These are phyloP conservation scores for Vitis hybrid DNA, from an alignment of 177 flowering plant genomes.

Conservation along the genomic window DNA sequence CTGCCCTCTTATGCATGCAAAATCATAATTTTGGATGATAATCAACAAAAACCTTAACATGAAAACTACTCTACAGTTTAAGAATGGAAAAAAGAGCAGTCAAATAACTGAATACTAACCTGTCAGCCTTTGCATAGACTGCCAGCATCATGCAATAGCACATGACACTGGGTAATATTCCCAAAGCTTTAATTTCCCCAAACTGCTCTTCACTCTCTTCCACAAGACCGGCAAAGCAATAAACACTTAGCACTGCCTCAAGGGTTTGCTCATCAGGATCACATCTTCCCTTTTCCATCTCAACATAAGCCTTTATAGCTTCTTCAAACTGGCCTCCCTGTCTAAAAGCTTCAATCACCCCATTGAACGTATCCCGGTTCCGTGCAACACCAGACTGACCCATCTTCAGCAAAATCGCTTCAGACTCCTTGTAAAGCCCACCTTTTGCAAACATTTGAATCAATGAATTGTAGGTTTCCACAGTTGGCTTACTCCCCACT, in stretches of 20 bases:
- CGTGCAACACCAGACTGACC: conserved; percentile 51
- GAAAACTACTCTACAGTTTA: conserved; percentile 1
- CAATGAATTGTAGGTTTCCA: conserved; percentile 74
- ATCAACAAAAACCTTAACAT: neutral
- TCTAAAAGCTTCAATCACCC: conserved; percentile 77
- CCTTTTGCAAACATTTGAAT: conserved; percentile 73
- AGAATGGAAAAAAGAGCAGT: neutral
- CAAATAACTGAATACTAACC: conserved; percentile 42
- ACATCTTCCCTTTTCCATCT: conserved; percentile 80
- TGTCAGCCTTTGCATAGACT: conserved; percentile 69
- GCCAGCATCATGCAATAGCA: conserved; percentile 93
- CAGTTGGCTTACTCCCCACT: conserved; percentile 66
- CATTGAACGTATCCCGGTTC: conserved; percentile 68
- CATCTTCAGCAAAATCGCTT: conserved; percentile 64
- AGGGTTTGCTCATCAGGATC: conserved; percentile 81
- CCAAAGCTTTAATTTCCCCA: conserved; percentile 69
- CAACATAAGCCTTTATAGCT: conserved; percentile 76
- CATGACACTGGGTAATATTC: conserved; percentile 74
- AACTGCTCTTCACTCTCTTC: conserved; percentile 87
- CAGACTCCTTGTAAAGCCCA: conserved; percentile 78
- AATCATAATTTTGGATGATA: neutral
- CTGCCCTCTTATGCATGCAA: neutral
- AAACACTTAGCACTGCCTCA: conserved; percentile 86
- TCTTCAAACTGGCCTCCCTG: conserved; percentile 88
- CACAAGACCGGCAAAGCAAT: conserved; percentile 81